Percentiles rank a stretch among this genome's conserved stretches.
Conservation (phyloP, 2,329 filamentous ascomycete species). For the Fusarium luffae region DNA sequence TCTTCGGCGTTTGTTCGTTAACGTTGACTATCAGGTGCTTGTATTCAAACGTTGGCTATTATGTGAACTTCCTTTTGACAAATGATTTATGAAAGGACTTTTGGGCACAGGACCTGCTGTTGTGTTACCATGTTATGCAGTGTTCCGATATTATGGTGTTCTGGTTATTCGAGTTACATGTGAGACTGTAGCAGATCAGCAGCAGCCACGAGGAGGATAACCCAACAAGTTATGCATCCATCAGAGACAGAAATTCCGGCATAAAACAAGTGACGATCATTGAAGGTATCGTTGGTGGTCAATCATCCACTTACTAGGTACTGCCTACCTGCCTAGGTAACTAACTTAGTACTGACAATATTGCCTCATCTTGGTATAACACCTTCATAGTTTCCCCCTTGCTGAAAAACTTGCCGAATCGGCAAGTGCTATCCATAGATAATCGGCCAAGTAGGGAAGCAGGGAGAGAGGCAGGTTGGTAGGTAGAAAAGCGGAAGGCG, state of each 20-base stretch:
- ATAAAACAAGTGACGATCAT: slow-evolving; percentile 4
- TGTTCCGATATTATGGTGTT: neutral
- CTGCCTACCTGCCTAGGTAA: neutral
- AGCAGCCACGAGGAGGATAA: slow-evolving; percentile 1
- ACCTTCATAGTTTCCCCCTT: neutral
- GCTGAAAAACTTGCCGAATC: neutral
- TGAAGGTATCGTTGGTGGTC: neutral
- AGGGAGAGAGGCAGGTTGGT: slow-evolving; percentile 9
- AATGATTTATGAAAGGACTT: neutral
- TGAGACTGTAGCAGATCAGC: slow-evolving; percentile 19
- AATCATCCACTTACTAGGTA: neutral
- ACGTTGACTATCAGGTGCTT: neutral
- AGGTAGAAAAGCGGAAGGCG: slow-evolving; percentile 14
- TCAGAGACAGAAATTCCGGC: slow-evolving; percentile 7
- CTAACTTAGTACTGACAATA: neutral
- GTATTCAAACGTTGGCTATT: neutral
- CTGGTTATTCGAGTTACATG: neutral
- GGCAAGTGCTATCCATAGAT: neutral
- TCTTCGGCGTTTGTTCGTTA: slow-evolving; percentile 1
- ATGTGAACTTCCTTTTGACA: slow-evolving; percentile 1
- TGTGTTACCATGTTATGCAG: neutral
- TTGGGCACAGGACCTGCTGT: neutral
- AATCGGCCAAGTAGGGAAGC: neutral
- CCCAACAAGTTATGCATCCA: neutral
- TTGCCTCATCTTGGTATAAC: neutral